Conservation (phyloP, 2,329 filamentous ascomycete species). For the Venturia pyrina region DNA sequence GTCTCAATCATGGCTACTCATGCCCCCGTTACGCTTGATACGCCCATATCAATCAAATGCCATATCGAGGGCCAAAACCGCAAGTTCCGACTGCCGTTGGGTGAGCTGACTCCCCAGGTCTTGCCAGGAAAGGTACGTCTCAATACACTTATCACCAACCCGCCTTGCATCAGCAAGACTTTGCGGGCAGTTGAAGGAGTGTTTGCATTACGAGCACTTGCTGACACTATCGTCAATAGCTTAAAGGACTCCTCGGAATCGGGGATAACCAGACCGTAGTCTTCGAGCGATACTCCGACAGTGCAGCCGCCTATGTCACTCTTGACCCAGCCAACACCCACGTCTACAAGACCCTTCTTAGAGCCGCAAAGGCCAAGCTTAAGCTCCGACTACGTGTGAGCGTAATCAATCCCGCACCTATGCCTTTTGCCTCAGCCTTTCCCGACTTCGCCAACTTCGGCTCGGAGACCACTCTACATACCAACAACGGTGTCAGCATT, state of each 20-base stretch:
- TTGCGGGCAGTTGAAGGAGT: not conserved
- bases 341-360: conserved; percentile 93
- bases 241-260: conserved; percentile 59
- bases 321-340: conserved; percentile 68
- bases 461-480: conserved; percentile 7
- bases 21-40: conserved; percentile 49
- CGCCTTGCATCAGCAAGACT: not conserved
- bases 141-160: conserved; percentile 9
- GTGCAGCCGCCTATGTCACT: conserved; percentile 66
- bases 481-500: not conserved
- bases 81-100: conserved; percentile 81
- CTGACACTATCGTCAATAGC: conserved; percentile 35
- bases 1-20: conserved; percentile 8
- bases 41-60: conserved; percentile 77
- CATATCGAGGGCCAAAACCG: conserved; percentile 64
- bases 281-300: conserved; percentile 94
- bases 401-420: conserved; percentile 26
- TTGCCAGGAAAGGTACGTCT: conserved; percentile 75
- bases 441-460: conserved; percentile 8
- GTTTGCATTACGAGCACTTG: not conserved
- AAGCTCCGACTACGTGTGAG: conserved; percentile 85
- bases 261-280: conserved; percentile 50
- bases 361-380: conserved; percentile 93
- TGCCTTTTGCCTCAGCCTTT: conserved; percentile 11
- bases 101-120: conserved; percentile 63